Conservation (phyloP, 805 yeast species). For the Schwanniomyces sp. region DNA sequence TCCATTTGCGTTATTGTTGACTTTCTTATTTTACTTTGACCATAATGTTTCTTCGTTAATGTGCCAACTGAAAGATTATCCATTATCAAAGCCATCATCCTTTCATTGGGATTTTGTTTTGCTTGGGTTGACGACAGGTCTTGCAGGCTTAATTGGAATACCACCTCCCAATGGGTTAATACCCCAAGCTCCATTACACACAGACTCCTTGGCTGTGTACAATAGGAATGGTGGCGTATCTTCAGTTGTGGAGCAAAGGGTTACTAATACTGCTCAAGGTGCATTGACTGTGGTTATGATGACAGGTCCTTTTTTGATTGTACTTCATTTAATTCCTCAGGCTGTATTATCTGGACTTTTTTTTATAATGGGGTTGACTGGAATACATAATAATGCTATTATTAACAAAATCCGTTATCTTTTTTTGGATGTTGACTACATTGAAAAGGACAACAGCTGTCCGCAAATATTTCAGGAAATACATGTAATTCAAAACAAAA, state of each 20-base stretch:
- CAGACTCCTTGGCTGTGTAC: constrained; percentile 68
- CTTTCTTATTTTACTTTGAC: constrained; percentile 87
- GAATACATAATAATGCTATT: constrained; percentile 67
- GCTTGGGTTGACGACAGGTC: constrained; percentile 82
- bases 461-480: constrained; percentile 33
- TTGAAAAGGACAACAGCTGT: constrained; percentile 34
- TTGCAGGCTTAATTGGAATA: constrained; percentile 83
- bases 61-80: constrained; percentile 83
- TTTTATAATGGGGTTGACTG: constrained; percentile 88
- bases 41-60: constrained; percentile 93
- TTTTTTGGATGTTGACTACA: constrained; percentile 52
- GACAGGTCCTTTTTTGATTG: constrained; percentile 82
- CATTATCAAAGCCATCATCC: constrained; percentile 79
- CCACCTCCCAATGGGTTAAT: constrained; percentile 97
- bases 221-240: constrained; percentile 38
- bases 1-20: constrained; percentile 86
- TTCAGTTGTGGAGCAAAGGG: constrained; percentile 83
- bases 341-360: constrained; percentile 91
- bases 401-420: constrained; percentile 62
- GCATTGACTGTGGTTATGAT: constrained; percentile 79
- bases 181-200: constrained; percentile 96
- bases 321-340: constrained; percentile 85
- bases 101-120: constrained; percentile 92
- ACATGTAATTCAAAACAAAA: constrained; percentile 27
- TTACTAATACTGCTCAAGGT: constrained; percentile 85